phyloP scores from a whole-genome alignment of 2,329 filamentous ascomycete species.

The Trichoderma sp. region DNA sequence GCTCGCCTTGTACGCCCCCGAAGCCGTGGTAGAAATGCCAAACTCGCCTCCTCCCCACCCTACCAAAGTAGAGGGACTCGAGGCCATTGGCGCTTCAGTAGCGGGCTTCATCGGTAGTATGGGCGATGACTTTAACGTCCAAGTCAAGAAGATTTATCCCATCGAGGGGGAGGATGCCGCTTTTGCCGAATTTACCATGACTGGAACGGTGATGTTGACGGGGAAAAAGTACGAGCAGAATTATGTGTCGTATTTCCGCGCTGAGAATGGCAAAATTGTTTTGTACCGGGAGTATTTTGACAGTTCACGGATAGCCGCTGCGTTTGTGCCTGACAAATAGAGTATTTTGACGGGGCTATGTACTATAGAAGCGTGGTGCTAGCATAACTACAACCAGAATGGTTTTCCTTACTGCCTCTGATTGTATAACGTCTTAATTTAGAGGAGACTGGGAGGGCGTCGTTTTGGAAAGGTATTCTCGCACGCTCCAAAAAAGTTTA shows the following conservation, averaged over 20 bases:
- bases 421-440: background rate
- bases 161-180: background rate
- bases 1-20: background rate
- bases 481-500: background rate
- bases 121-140: background rate
- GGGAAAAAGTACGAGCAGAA: background rate
- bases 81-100: background rate
- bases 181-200: background rate
- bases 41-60: background rate
- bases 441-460: background rate
- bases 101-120: background rate
- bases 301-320: background rate
- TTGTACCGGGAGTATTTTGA: background rate
- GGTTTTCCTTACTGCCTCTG: background rate
- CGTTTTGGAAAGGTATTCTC: background rate
- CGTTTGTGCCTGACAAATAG: background rate
- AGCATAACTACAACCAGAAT: background rate
- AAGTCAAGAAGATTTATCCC: background rate
- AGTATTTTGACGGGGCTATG: too few relatives aligned
- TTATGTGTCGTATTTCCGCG: background rate
- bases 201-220: background rate
- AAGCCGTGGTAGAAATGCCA: background rate
- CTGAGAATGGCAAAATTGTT: background rate
- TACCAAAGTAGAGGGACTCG: background rate
- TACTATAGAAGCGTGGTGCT: background rate